Percentiles rank a stretch among this genome's conserved stretches.
phyloP scores from a whole-genome alignment of 1,139 yeast species.

The Nakaseomyces bracarensis region DNA sequence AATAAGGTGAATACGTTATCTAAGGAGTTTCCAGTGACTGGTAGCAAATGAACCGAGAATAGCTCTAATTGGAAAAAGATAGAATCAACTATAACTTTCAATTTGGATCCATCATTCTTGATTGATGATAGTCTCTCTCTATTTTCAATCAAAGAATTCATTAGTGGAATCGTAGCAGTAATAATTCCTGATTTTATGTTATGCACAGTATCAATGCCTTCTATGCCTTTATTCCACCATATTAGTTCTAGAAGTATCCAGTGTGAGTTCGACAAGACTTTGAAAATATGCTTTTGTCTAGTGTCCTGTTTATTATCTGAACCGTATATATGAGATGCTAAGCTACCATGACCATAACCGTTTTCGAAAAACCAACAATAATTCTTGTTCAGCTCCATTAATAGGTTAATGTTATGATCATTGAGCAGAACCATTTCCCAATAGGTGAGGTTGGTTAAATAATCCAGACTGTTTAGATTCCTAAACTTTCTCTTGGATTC shows the following conservation, averaged over 20 bases:
- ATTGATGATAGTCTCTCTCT: conserved; percentile 3
- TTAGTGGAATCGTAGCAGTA: conserved; percentile 1
- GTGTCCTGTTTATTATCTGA: neutral
- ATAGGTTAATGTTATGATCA: neutral
- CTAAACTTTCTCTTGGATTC: neutral
- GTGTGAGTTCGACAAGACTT: neutral
- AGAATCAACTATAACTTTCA: neutral
- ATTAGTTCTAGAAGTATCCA: conserved; percentile 3
- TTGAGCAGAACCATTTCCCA: conserved; percentile 3
- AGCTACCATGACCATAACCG: conserved; percentile 1
- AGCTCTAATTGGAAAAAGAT: conserved; percentile 4
- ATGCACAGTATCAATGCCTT: neutral
- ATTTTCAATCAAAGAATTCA: conserved; percentile 1
- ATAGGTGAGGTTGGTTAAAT: neutral
- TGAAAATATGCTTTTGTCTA: neutral
- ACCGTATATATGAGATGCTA: neutral
- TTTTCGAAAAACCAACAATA: conserved; percentile 1
- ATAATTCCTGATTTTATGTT: neutral
- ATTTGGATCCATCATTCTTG: neutral
- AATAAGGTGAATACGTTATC: neutral
- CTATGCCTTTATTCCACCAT: neutral
- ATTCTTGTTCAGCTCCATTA: neutral
- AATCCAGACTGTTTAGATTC: conserved; percentile 1
- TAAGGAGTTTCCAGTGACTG: neutral
- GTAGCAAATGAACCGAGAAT: conserved; percentile 4